Percentiles rank a stretch among this genome's conserved stretches.
phyloP scores from a whole-genome alignment of 352 stramenopile genomes.

The Globisporangium spiculum region DNA sequence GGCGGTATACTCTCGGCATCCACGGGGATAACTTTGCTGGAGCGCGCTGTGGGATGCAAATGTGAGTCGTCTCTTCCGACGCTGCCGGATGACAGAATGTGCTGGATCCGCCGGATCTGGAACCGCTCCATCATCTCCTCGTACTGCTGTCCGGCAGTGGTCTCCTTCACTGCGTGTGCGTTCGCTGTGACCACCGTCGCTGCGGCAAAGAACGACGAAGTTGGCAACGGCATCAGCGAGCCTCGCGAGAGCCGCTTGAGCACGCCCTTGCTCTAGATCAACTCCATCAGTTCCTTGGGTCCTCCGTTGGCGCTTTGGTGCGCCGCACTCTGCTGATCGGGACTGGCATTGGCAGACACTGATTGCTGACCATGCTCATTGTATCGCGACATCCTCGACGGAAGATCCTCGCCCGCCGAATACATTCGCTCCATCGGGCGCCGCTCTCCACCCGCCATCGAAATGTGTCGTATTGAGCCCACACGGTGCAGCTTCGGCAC shows the following conservation, averaged over 20 bases:
- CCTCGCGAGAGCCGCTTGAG: conserved; percentile 7
- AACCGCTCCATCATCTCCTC: conserved; percentile 56
- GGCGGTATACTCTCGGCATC: background rate
- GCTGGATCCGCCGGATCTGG: conserved; percentile 35
- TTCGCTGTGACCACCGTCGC: background rate
- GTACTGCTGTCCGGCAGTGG: conserved; percentile 22
- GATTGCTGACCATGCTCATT: background rate
- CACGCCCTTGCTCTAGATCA: background rate
- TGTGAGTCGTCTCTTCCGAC: background rate
- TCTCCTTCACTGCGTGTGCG: background rate
- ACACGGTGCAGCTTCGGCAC: background rate
- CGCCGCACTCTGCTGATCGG: background rate
- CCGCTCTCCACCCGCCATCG: background rate
- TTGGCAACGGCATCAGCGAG: conserved; percentile 1
- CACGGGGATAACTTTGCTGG: background rate
- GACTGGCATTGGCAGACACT: no score
- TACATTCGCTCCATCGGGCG: conserved; percentile 2
- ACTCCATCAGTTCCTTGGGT: background rate
- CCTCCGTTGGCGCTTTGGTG: background rate
- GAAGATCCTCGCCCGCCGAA: background rate
- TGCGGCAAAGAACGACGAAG: background rate
- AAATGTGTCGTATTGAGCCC: background rate
- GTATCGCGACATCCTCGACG: background rate
- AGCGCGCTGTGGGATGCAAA: no score
- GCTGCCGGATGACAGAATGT: background rate